Conservation (phyloP, 306 rosid species). For the Cucurbita maxima region DNA sequence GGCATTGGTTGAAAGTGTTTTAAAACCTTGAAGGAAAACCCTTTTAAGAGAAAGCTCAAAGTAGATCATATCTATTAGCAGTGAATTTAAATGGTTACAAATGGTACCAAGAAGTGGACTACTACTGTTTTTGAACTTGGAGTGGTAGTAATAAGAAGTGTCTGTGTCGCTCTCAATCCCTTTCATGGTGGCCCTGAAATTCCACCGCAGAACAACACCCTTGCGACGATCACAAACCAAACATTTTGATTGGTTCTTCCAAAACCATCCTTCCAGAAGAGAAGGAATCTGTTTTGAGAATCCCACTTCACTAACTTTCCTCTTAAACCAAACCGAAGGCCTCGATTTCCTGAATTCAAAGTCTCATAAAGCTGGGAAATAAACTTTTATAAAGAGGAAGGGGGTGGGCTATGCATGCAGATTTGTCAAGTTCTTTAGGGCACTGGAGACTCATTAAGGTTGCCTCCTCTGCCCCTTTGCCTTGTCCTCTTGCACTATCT, state of each 20-base stretch:
- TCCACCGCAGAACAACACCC: neutral
- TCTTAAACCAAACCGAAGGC: neutral
- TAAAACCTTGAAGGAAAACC: too few relatives aligned
- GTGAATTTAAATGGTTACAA: too few relatives aligned
- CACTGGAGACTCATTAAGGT: neutral
- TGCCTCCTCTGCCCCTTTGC: neutral
- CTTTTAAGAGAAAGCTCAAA: too few relatives aligned
- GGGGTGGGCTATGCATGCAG: neutral
- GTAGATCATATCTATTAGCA: too few relatives aligned
- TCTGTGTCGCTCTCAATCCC: neutral
- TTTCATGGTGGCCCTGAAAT: neutral
- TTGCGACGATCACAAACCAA: neutral
- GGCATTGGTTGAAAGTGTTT: too few relatives aligned
- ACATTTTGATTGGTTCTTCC: neutral
- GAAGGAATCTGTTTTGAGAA: neutral
- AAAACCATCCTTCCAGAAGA: neutral
- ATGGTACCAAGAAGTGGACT: too few relatives aligned
- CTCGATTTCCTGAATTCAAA: neutral
- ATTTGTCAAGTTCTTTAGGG: slow-evolving; percentile 6
- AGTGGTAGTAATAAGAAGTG: too few relatives aligned
- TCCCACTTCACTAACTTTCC: neutral
- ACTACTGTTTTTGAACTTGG: too few relatives aligned
- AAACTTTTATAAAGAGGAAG: neutral
- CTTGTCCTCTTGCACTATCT: slow-evolving; percentile 9
- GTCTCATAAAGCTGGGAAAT: neutral